These are phyloP conservation scores for Ulota crispa DNA, from an alignment of 225 moss, liverwort and hornwort species.

Conservation along the genomic window DNA sequence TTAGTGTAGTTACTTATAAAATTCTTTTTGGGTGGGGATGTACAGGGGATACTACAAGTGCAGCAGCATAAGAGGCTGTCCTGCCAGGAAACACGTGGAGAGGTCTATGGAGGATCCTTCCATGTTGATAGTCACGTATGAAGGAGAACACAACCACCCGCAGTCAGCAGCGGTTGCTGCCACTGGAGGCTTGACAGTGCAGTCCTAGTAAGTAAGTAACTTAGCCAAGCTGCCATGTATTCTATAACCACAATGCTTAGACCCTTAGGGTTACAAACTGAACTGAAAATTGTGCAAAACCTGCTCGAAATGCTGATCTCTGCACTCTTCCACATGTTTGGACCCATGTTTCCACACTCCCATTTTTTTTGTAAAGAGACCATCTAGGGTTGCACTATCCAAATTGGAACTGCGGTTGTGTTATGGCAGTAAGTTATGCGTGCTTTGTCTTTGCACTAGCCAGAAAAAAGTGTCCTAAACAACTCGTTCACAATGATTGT, in stretches of 20 bases:
- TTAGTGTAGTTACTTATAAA: too few species aligned
- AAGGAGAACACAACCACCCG: slow-evolving; percentile 90
- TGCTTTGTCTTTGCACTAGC: background rate
- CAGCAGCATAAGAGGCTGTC: slow-evolving; percentile 92
- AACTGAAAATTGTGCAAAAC: slow-evolving; percentile 13
- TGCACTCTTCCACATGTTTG: slow-evolving; percentile 18
- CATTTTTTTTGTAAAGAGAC: slow-evolving; percentile 30
- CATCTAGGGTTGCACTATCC: slow-evolving; percentile 15
- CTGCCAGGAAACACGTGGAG: slow-evolving; percentile 95
- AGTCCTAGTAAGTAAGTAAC: slow-evolving; percentile 23
- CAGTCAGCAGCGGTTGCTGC: slow-evolving; percentile 55
- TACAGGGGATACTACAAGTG: slow-evolving; percentile 98
- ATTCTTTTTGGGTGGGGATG: background rate
- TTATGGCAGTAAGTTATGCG: background rate
- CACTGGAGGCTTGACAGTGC: slow-evolving; percentile 44
- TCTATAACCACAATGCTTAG: too few species aligned
- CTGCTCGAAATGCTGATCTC: background rate
- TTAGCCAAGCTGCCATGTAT: background rate
- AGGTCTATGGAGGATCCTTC: slow-evolving; percentile 77
- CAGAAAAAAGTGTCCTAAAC: too few species aligned
- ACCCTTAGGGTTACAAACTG: slow-evolving; percentile 13
- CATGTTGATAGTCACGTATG: slow-evolving; percentile 92
- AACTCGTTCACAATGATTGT: too few species aligned
- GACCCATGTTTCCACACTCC: slow-evolving; percentile 22
- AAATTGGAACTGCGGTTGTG: slow-evolving; percentile 10